phyloP scores from a whole-genome alignment of 352 stramenopile genomes.

The Chrysophaeum taylorii region DNA sequence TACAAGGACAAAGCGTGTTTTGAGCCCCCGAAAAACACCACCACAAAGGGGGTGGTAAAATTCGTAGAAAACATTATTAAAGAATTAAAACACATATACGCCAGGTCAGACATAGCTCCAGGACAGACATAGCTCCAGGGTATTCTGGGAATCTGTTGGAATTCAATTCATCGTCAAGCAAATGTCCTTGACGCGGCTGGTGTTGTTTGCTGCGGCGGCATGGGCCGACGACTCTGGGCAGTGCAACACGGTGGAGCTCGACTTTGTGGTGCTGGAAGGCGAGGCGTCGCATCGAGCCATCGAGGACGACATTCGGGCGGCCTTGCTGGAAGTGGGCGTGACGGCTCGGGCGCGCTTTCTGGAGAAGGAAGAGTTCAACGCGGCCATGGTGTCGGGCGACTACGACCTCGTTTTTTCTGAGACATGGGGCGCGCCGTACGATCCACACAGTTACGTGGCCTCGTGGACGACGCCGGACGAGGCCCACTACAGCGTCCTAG shows the following conservation, averaged over 20 bases:
- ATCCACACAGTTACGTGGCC: slow-evolving; percentile 35
- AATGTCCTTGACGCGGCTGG: too few relatives aligned
- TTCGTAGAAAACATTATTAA: too few relatives aligned
- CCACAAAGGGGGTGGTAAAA: too few relatives aligned
- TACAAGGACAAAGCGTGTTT: too few relatives aligned
- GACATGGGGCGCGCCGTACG: slow-evolving; percentile 38
- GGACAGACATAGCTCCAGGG: too few relatives aligned
- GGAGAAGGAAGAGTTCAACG: slow-evolving; percentile 20
- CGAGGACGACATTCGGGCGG: slow-evolving; percentile 35
- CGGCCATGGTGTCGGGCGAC: slow-evolving; percentile 26
- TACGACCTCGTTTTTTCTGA: slow-evolving; percentile 35
- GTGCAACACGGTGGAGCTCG: slow-evolving; percentile 18
- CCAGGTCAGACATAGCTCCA: too few relatives aligned
- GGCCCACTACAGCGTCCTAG: slow-evolving; percentile 31
- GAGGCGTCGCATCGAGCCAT: slow-evolving; percentile 35
- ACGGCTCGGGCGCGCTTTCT: slow-evolving; percentile 26
- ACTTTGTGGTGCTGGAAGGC: slow-evolving; percentile 34
- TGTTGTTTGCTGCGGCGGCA: not conserved
- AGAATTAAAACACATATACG: too few relatives aligned
- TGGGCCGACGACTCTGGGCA: not conserved
- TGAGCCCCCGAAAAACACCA: too few relatives aligned
- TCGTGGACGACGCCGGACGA: slow-evolving; percentile 32
- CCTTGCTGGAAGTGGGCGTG: slow-evolving; percentile 34
- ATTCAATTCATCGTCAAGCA: too few relatives aligned
- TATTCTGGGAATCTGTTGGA: too few relatives aligned